Conservation (phyloP, 2,329 filamentous ascomycete genomes). For the Hymenotorrendiella dingleyae region DNA sequence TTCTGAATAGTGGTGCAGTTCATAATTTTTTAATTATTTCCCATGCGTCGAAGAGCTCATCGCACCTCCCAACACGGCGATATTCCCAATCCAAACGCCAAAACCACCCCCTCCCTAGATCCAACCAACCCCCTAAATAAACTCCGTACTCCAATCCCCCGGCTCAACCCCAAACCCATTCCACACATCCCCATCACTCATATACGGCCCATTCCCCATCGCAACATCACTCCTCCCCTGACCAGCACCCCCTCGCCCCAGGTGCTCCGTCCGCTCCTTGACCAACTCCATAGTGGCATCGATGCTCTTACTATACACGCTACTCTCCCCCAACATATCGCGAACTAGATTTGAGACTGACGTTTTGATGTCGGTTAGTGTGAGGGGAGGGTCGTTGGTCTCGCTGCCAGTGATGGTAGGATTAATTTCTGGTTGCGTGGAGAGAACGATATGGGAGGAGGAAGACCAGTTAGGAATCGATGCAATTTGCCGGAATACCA, state of each 20-base stretch:
- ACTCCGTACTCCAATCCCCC: background rate
- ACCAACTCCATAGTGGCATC: background rate
- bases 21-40: too few species aligned
- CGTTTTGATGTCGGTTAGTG: background rate
- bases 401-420: too few species aligned
- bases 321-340: conserved; percentile 1
- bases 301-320: background rate
- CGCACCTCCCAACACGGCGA: too few species aligned
- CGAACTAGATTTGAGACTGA: background rate
- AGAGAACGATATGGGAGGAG: too few species aligned
- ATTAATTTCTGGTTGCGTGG: too few species aligned
- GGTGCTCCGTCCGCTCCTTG: background rate
- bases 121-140: too few species aligned
- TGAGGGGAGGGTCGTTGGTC: too few species aligned
- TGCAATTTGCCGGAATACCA: background rate
- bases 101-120: too few species aligned
- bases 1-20: too few species aligned
- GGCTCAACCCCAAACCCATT: background rate
- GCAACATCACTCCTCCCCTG: background rate
- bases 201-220: background rate
- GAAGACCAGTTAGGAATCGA: too few species aligned
- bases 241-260: background rate
- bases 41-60: too few species aligned
- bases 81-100: too few species aligned
- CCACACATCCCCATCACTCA: background rate